Percentiles rank a stretch among this genome's conserved stretches.
phyloP scores from a whole-genome alignment of 495 filamentous ascomycete genomes.

The Parachaetomium inaequale region DNA sequence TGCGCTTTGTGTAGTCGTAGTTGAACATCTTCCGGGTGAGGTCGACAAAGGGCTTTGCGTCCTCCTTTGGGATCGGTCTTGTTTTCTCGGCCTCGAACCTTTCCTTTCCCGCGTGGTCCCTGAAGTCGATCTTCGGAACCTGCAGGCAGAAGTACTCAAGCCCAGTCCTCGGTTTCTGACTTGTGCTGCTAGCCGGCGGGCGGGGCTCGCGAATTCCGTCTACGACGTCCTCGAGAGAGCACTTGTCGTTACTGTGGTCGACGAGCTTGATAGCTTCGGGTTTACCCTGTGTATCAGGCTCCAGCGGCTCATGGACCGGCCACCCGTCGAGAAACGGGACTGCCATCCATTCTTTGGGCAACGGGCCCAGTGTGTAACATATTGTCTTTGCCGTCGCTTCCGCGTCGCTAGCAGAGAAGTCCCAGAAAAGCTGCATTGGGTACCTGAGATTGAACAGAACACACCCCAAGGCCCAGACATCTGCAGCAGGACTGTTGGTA shows the following conservation, averaged over 20 bases:
- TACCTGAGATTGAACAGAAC: background rate
- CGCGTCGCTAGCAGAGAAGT: background rate
- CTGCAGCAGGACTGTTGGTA: background rate
- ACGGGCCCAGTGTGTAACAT: background rate
- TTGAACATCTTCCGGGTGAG: slow-evolving; percentile 7
- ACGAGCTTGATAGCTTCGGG: background rate
- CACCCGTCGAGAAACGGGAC: background rate
- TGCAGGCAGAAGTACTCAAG: slow-evolving; percentile 1
- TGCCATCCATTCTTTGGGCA: slow-evolving; percentile 5
- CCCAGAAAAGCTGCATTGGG: background rate
- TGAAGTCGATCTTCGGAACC: background rate
- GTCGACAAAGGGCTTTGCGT: slow-evolving; percentile 6
- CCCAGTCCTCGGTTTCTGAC: background rate
- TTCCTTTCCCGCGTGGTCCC: background rate
- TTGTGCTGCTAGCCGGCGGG: background rate
- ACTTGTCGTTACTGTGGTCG: background rate
- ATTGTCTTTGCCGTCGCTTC: background rate
- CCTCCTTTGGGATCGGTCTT: background rate
- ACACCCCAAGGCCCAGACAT: slow-evolving; percentile 5
- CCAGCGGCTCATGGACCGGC: slow-evolving; percentile 6
- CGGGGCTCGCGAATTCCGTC: background rate
- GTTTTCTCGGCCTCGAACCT: background rate
- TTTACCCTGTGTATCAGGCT: background rate
- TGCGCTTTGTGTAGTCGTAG: slow-evolving; percentile 3
- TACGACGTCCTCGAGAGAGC: slow-evolving; percentile 3